These are phyloP conservation scores for Tuber borchii DNA, from an alignment of 495 filamentous ascomycete species.

Conservation along the genomic window DNA sequence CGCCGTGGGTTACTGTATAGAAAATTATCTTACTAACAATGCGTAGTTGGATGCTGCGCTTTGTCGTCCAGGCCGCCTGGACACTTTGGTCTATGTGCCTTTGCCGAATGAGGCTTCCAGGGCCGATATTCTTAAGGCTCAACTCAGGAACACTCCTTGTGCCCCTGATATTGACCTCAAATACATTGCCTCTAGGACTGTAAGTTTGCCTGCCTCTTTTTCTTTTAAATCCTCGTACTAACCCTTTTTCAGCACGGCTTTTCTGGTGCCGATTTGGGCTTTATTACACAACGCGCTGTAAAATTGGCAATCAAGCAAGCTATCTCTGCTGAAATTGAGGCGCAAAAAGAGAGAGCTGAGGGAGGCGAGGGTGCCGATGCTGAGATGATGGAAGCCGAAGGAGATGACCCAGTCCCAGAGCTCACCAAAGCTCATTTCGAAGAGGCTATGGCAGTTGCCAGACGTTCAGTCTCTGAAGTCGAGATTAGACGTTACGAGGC, in stretches of 20 bases:
- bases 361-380: slow-evolving; percentile 71
- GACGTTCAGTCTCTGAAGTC: slow-evolving; percentile 89
- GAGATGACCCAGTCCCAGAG: slow-evolving; percentile 91
- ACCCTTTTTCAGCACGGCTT: slow-evolving; percentile 62
- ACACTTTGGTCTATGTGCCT: slow-evolving; percentile 96
- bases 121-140: slow-evolving; percentile 82
- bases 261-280: slow-evolving; percentile 98
- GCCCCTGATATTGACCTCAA: slow-evolving; percentile 75
- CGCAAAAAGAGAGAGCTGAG: slow-evolving; percentile 77
- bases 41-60: slow-evolving; percentile 77
- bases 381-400: slow-evolving; percentile 71
- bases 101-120: slow-evolving; percentile 85
- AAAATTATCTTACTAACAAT: slow-evolving; percentile 14
- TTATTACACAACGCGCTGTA: slow-evolving; percentile 96
- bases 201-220: slow-evolving; percentile 14
- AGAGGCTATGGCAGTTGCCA: slow-evolving; percentile 91
- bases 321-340: slow-evolving; percentile 83
- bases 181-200: slow-evolving; percentile 89
- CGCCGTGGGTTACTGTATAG: neutral
- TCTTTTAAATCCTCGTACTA: neutral
- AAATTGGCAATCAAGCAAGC: slow-evolving; percentile 98
- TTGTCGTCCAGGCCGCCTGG: slow-evolving; percentile 95
- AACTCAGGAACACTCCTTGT: slow-evolving; percentile 97
- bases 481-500: slow-evolving; percentile 98
- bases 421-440: slow-evolving; percentile 93